Base-by-base conservation (phyloP, 2,329 filamentous ascomycete species). In the Cyanodermella asteris region DNA sequence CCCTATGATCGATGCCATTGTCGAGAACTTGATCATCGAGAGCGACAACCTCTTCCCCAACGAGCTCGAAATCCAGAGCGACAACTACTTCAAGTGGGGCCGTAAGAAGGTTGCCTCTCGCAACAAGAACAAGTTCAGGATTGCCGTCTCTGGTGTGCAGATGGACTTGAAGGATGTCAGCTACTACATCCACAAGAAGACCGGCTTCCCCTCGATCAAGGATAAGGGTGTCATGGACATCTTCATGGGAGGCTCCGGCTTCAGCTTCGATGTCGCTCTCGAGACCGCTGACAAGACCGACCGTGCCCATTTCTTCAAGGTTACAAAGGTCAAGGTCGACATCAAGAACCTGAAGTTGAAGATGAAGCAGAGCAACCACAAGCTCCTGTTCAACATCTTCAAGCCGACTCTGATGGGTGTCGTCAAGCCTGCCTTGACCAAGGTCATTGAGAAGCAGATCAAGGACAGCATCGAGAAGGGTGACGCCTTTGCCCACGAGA, bases 31-130 rank as follows among this genome's bases (percentile, higher is more conserved):
- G 7, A 74, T 93, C 22, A 64, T 97, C 26, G 87, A 97, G 55
- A 82, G 78, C 36, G 82, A 94, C 57, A 97, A 97, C 53, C 70
- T 97, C 38, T 80, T 82, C 53, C 87, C 87, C 34, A 97, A 97
- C 39, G 62, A 84, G 5, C 50, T 91, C 19, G 84, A 97, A 48
- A 62, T 94, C 32, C 66, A 71, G 30, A 87, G 70, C 44, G 82
- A 94, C 54, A 87, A 94, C 56, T 90, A 87, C 56, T 80, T 82
- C 65, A 72, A 77, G 37, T 91, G 76, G 71, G 87, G 84, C 18
- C 80, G 87, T 44, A 93, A 90, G 69, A 72, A 72, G 46, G 61
- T 81, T 38, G 56, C 63, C 39, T 90, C 64, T 59, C 78, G 72
- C 58, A 72, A 69, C 49, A 72, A 77, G 50, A 82, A 91, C 51